Conservation (phyloP, 192 early-diverging fungal genomes). For the Spizellomyces punctatus region DNA sequence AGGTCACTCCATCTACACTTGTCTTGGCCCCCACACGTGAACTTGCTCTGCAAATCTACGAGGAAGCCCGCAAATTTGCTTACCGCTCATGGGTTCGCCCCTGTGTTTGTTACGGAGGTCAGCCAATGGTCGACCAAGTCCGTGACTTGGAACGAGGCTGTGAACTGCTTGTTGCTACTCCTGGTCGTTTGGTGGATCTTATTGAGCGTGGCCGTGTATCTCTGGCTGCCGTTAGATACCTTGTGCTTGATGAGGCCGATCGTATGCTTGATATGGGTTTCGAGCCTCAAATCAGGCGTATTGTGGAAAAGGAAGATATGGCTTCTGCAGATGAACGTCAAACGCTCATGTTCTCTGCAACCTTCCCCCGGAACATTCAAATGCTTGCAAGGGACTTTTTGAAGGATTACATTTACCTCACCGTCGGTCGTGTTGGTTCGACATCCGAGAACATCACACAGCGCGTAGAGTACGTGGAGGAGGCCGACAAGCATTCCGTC, state of each 20-base stretch:
- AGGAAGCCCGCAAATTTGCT: constrained; percentile 75
- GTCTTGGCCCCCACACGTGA: constrained; percentile 95
- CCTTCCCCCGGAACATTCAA: constrained; percentile 92
- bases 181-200: constrained; percentile 90
- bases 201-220: constrained; percentile 79
- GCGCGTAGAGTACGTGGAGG: constrained; percentile 89
- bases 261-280: constrained; percentile 96
- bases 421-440: constrained; percentile 91
- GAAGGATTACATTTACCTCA: constrained; percentile 71
- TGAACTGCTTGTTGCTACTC: constrained; percentile 91
- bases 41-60: constrained; percentile 91
- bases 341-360: constrained; percentile 98
- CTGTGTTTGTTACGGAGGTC: constrained; percentile 94
- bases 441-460: constrained; percentile 97
- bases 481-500: constrained; percentile 89
- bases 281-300: constrained; percentile 86
- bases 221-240: constrained; percentile 71
- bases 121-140: constrained; percentile 86
- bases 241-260: constrained; percentile 64
- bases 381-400: constrained; percentile 92
- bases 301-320: constrained; percentile 81
- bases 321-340: constrained; percentile 62
- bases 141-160: constrained; percentile 90
- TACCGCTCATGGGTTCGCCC: constrained; percentile 86
- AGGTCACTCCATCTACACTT: constrained; percentile 71